A percentile compares a stretch with the other conserved stretches of the same genome.
phyloP scores from a whole-genome alignment of 2,329 filamentous ascomycete species.

The Neonectria hederae region DNA sequence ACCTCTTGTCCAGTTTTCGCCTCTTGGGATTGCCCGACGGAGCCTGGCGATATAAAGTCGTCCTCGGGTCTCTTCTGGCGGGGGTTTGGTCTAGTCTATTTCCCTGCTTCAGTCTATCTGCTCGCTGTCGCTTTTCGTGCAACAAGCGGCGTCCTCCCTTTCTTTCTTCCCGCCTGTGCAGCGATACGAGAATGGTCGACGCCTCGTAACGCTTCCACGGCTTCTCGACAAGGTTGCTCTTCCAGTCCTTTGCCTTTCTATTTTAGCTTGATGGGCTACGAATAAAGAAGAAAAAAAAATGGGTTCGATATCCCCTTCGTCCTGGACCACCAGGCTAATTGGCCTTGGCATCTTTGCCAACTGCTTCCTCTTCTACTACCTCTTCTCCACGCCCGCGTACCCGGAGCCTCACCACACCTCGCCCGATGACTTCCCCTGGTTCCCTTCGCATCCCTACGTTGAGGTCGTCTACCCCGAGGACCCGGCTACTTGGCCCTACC shows the following conservation, averaged over 20 bases:
- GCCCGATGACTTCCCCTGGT: conserved; percentile 8
- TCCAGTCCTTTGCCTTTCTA: background rate
- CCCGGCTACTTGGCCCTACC: conserved; percentile 28
- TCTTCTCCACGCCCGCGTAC: background rate
- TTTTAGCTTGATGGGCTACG: background rate
- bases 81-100: background rate
- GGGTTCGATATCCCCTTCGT: background rate
- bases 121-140: too few relatives aligned
- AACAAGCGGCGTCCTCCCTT: too few relatives aligned
- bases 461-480: conserved; percentile 28
- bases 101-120: background rate
- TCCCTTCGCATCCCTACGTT: conserved; percentile 34
- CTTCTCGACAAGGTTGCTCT: background rate
- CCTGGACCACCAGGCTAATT: background rate
- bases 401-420: background rate
- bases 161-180: background rate
- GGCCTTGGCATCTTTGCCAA: conserved; percentile 1
- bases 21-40: too few relatives aligned
- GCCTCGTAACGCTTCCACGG: background rate
- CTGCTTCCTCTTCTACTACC: conserved; percentile 10
- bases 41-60: background rate
- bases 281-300: background rate
- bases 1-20: too few relatives aligned
- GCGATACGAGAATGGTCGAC: background rate
- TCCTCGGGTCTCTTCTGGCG: background rate